Conservation (phyloP, 1,284 basidiomycete genomes). For the Fomitopsis palustris region DNA sequence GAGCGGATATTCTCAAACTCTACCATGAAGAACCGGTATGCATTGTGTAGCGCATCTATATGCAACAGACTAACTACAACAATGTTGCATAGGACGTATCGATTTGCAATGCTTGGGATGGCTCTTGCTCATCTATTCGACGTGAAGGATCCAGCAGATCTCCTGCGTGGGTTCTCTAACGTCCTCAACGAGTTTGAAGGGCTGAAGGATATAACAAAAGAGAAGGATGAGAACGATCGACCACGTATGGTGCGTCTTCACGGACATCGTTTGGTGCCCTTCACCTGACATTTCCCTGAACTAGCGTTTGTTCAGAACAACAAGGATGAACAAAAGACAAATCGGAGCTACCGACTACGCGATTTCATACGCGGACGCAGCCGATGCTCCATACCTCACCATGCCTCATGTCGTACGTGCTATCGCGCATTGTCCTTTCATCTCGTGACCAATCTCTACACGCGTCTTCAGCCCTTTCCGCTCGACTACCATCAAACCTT, state of each 20-base stretch:
- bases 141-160: constrained; percentile 73
- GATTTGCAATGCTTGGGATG: constrained; percentile 81
- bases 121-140: constrained; percentile 79
- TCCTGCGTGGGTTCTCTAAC: constrained; percentile 68
- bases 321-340: constrained; percentile 49
- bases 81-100: constrained; percentile 54
- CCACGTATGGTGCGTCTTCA: constrained; percentile 62
- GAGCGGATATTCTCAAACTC: constrained; percentile 70
- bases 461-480: constrained; percentile 62
- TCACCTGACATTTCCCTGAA: constrained; percentile 3
- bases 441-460: background rate
- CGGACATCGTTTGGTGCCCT: background rate
- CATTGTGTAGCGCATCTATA: constrained; percentile 9
- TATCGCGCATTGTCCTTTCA: background rate
- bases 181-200: constrained; percentile 77
- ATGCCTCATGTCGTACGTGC: constrained; percentile 67
- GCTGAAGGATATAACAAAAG: constrained; percentile 43
- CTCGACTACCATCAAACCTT: constrained; percentile 86
- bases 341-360: constrained; percentile 58
- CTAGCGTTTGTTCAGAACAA: constrained; percentile 58
- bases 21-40: constrained; percentile 76
- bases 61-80: constrained; percentile 8
- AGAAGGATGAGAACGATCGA: constrained; percentile 82
- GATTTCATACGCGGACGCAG: constrained; percentile 53
- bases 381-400: constrained; percentile 69